Evolutionary conservation across 768 basidiomycete genomes (phyloP).

Genomic region (Trametes villosa): DNA sequence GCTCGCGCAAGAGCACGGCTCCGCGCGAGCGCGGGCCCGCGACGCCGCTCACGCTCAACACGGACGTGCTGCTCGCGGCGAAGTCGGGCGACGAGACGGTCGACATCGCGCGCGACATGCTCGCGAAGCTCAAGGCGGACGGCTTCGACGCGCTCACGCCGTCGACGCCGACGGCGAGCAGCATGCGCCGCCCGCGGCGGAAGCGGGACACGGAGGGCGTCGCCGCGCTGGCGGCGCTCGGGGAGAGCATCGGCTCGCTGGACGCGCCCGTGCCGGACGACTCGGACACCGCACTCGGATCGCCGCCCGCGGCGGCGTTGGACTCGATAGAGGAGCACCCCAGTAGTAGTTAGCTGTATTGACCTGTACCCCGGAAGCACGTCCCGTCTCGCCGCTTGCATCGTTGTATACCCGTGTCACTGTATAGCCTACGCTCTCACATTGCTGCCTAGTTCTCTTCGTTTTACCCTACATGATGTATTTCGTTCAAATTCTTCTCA

Average conservation of each 20-base stretch:
- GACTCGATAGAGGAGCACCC: conserved; percentile 25
- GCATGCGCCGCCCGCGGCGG: conserved; percentile 26
- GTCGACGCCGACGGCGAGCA: conserved; percentile 25
- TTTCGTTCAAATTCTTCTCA: conserved; percentile 4
- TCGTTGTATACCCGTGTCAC: conserved; percentile 23
- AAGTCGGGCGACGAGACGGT: conserved; percentile 47
- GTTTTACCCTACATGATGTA: conserved; percentile 20
- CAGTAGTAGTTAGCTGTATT: conserved; percentile 21
- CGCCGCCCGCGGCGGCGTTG: conserved; percentile 14
- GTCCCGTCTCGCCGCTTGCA: conserved; percentile 9
- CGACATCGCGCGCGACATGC: conserved; percentile 73
- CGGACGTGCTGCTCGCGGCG: conserved; percentile 37
- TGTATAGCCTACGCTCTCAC: conserved; percentile 28
- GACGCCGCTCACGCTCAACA: conserved; percentile 40
- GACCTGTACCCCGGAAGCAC: conserved; percentile 8
- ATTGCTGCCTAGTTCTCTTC: conserved; percentile 17
- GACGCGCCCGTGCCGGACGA: conserved; percentile 15
- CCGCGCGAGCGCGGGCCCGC: conserved; percentile 24
- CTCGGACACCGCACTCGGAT: conserved; percentile 10
- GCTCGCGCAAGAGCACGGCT: conserved; percentile 48
- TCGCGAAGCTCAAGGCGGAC: conserved; percentile 72
- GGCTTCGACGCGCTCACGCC: conserved; percentile 26
- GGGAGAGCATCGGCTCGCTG: conserved; percentile 16
- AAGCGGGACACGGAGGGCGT: conserved; percentile 21
- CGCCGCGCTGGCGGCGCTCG: conserved; percentile 17